phyloP scores from a whole-genome alignment of 2,329 filamentous ascomycete species.

The Aquanectria penicillioides region DNA sequence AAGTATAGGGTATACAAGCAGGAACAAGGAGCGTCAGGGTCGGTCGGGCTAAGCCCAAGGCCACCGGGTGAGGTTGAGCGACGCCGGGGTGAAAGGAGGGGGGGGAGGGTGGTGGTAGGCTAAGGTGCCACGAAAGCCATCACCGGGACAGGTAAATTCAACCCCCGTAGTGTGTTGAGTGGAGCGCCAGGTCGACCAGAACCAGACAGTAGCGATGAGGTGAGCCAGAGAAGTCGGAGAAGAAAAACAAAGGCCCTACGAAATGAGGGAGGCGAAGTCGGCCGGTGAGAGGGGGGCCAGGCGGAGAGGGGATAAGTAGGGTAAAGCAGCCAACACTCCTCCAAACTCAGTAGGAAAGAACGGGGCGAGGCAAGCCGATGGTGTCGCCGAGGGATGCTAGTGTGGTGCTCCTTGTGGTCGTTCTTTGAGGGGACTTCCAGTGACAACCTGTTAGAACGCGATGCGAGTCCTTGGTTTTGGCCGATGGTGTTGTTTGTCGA shows the following conservation, averaged over 20 bases:
- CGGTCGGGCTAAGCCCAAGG: conserved; percentile 40
- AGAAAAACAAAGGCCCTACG: conserved; percentile 31
- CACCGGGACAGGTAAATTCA: conserved; percentile 42
- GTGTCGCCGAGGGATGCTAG: conserved; percentile 23
- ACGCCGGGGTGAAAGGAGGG: conserved; percentile 45
- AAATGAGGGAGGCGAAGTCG: conserved; percentile 33
- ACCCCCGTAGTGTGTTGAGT: conserved; percentile 42
- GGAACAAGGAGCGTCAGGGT: conserved; percentile 45
- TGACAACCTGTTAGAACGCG: conserved; percentile 26
- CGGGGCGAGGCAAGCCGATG: conserved; percentile 9
- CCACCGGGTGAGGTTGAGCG: conserved; percentile 42
- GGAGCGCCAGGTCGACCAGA: conserved; percentile 39
- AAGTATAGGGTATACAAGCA: conserved; percentile 48
- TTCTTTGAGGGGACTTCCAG: conserved; percentile 29
- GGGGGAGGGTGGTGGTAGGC: conserved; percentile 45
- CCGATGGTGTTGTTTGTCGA: conserved; percentile 26
- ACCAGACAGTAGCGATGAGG: conserved; percentile 33
- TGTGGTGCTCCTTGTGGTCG: conserved; percentile 32
- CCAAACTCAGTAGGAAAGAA: conserved; percentile 26
- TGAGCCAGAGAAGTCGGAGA: conserved; percentile 36
- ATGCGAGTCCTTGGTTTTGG: conserved; percentile 32
- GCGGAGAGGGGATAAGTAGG: conserved; percentile 39
- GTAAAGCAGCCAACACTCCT: conserved; percentile 32
- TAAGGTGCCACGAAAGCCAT: conserved; percentile 50
- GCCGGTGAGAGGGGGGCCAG: conserved; percentile 33